phyloP scores from a whole-genome alignment of 768 basidiomycete species.

The Xerocomellus amylosporus region DNA sequence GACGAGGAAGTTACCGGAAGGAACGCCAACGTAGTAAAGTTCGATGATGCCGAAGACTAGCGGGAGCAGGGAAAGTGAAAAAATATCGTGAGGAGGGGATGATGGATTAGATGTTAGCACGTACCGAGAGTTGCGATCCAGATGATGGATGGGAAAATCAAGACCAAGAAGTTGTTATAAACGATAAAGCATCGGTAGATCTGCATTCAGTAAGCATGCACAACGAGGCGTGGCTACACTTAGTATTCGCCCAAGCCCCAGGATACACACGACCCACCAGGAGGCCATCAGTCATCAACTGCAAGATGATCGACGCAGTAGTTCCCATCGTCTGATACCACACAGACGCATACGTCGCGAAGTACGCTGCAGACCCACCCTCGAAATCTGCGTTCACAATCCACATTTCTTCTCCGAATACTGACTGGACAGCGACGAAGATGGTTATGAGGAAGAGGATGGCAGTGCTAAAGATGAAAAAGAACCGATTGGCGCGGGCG shows the following conservation, averaged over 20 bases:
- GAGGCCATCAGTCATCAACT: slow-evolving; percentile 32
- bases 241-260: neutral
- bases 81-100: neutral
- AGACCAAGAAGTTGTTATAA: slow-evolving; percentile 18
- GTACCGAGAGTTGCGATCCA: slow-evolving; percentile 2
- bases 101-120: neutral
- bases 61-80: neutral
- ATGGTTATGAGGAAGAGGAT: slow-evolving; percentile 28
- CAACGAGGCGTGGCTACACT: neutral
- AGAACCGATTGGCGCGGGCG: neutral
- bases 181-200: slow-evolving; percentile 36
- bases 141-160: slow-evolving; percentile 5
- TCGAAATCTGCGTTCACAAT: slow-evolving; percentile 29
- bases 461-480: slow-evolving; percentile 5
- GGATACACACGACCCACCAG: slow-evolving; percentile 23
- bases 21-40: neutral
- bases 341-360: slow-evolving; percentile 19
- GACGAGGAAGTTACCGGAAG: neutral
- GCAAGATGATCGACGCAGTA: slow-evolving; percentile 23
- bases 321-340: slow-evolving; percentile 28
- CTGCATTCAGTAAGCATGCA: slow-evolving; percentile 12
- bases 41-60: slow-evolving; percentile 1
- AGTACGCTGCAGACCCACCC: slow-evolving; percentile 31
- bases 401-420: slow-evolving; percentile 32
- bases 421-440: slow-evolving; percentile 14